Percentiles rank a stretch among this genome's conserved stretches.
Conservation (phyloP, 2,329 filamentous ascomycete species). For the Cercospora berteroae region DNA sequence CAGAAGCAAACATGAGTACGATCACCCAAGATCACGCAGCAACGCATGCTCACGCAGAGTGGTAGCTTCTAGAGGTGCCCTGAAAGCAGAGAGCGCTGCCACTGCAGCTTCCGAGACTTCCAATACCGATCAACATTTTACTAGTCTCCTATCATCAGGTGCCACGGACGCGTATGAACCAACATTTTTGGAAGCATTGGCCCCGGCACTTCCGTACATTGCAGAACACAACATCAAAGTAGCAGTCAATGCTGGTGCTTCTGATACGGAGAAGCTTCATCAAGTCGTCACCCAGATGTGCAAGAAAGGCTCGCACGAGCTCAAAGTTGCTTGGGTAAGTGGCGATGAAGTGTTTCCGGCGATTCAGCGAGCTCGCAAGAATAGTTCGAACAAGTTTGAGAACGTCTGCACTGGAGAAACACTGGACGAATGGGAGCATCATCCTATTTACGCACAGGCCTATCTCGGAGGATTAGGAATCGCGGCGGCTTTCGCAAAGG, state of each 20-base stretch:
- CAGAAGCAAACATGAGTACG: constrained; percentile 33
- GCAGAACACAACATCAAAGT: constrained; percentile 54
- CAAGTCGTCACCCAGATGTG: constrained; percentile 44
- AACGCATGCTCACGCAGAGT: neutral
- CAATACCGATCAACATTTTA: neutral
- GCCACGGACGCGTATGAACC: constrained; percentile 49
- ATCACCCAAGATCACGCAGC: constrained; percentile 24
- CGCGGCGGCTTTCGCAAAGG: constrained; percentile 41
- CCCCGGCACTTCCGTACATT: constrained; percentile 47
- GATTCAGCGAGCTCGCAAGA: constrained; percentile 38
- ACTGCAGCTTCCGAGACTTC: neutral
- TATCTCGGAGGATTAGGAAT: constrained; percentile 49
- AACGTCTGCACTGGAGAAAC: constrained; percentile 43
- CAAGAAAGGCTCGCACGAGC: constrained; percentile 36
- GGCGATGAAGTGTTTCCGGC: constrained; percentile 44
- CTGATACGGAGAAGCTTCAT: constrained; percentile 55
- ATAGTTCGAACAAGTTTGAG: constrained; percentile 38
- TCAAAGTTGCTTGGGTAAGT: constrained; percentile 51
- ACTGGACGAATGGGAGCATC: constrained; percentile 37
- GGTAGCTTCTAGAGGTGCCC: constrained; percentile 46
- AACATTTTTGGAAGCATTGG: constrained; percentile 53
- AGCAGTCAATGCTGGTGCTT: constrained; percentile 57
- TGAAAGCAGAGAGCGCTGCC: constrained; percentile 41
- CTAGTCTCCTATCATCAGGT: neutral
- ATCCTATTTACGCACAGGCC: constrained; percentile 38